Evolutionary conservation across 2,329 filamentous ascomycete genomes (phyloP).

Genomic region (Penicillium freii): DNA sequence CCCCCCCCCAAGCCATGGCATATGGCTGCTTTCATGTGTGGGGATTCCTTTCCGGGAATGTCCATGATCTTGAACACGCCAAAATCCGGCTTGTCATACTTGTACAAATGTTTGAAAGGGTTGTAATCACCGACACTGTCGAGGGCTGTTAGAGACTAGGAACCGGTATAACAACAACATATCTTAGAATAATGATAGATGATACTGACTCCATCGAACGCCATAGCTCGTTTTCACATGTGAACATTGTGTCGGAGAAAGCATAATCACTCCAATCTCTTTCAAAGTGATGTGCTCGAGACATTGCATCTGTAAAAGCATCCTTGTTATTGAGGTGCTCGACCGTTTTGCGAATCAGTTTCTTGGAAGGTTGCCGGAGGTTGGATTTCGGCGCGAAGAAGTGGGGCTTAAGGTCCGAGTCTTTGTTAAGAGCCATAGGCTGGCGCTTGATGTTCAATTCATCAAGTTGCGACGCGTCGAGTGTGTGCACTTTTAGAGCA

Average conservation of each 20-base stretch:
- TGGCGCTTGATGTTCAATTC: not conserved
- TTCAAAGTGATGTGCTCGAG: not conserved
- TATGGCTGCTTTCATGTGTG: not conserved
- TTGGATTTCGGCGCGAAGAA: not conserved
- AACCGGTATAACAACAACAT: not conserved
- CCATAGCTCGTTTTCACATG: not conserved
- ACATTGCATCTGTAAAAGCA: not conserved
- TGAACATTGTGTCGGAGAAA: not conserved
- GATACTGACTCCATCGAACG: not conserved
- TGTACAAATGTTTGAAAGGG: not conserved
- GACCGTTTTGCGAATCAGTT: not conserved
- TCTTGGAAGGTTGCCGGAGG: not conserved
- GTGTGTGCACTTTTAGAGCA: not conserved
- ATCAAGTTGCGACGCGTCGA: not conserved
- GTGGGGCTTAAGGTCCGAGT: not conserved
- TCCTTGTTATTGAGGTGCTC: not conserved
- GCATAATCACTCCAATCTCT: not conserved
- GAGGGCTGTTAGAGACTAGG: not conserved
- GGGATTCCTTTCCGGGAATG: not conserved
- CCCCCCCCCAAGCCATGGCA: not conserved
- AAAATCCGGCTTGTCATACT: not conserved
- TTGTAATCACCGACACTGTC: not conserved
- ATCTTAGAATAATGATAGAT: not conserved
- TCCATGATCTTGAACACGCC: not conserved
- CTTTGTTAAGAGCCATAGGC: not conserved